Evolutionary conservation across 306 rosid species (phyloP).

Genomic region (Cicer pinnatifidum): DNA sequence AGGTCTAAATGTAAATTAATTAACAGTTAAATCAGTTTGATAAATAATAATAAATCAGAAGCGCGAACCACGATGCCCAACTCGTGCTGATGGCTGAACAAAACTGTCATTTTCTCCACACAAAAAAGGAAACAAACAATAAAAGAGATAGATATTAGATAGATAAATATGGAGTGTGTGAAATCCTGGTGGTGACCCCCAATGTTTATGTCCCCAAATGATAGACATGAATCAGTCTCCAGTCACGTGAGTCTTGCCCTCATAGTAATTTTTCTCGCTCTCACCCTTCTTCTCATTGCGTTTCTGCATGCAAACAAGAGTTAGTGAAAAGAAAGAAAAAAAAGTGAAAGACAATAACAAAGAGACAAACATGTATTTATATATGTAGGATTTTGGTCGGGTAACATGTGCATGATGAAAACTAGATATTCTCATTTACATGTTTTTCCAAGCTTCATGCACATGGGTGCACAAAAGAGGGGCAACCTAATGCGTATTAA

Average conservation of each 20-base stretch:
- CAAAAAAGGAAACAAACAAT: not conserved
- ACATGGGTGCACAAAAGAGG: constrained; percentile 27
- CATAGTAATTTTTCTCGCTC: constrained; percentile 86
- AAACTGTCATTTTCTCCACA: constrained; percentile 20
- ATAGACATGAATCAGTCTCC: constrained; percentile 65
- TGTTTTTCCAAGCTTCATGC: constrained; percentile 19
- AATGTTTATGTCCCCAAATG: constrained; percentile 34
- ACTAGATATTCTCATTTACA: not conserved
- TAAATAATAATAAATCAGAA: constrained; percentile 26
- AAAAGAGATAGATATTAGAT: not conserved
- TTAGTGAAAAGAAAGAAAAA: not conserved
- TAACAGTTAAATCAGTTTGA: constrained; percentile 14
- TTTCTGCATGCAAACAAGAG: constrained; percentile 54
- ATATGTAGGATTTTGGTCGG: constrained; percentile 2
- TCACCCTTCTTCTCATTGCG: constrained; percentile 88
- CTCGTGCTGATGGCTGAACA: constrained; percentile 29
- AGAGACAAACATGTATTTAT: not conserved
- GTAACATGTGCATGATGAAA: constrained; percentile 16
- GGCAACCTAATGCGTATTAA: constrained; percentile 1
- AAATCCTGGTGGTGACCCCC: constrained; percentile 21
- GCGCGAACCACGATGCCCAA: not conserved
- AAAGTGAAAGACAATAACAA: constrained; percentile 15
- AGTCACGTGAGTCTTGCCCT: constrained; percentile 60
- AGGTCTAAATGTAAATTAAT: constrained; percentile 28
- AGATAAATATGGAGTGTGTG: not conserved